Percentiles rank a stretch among this genome's conserved stretches.
phyloP scores from a whole-genome alignment of 1,139 yeast species.

The Kurtzmaniella quercitrusa region DNA sequence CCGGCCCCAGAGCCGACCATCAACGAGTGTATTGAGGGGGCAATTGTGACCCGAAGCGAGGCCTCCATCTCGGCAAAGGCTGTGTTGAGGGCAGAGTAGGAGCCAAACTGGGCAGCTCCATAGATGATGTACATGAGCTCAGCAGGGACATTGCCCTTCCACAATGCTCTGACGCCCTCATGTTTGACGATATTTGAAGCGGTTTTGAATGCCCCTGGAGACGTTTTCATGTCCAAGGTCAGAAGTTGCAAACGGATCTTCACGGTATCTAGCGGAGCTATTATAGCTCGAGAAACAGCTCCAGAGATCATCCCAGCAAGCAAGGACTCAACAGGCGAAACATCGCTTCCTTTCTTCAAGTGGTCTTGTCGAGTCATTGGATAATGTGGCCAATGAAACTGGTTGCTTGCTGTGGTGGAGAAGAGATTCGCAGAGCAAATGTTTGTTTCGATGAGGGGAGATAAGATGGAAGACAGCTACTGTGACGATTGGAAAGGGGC shows the following conservation, averaged over 20 bases:
- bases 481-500: too few relatives aligned
- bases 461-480: too few relatives aligned
- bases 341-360: constrained; percentile 47
- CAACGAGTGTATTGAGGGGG: constrained; percentile 45
- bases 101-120: constrained; percentile 80
- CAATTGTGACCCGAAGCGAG: constrained; percentile 6
- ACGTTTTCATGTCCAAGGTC: constrained; percentile 7
- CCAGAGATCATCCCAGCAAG: constrained; percentile 64
- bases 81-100: constrained; percentile 56
- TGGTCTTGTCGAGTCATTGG: constrained; percentile 36
- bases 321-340: constrained; percentile 39
- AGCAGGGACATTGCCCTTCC: constrained; percentile 97
- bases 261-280: constrained; percentile 87
- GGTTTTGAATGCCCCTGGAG: constrained; percentile 14
- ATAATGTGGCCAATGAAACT: not conserved
- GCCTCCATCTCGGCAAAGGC: constrained; percentile 28
- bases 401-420: too few relatives aligned
- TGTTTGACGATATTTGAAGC: constrained; percentile 21
- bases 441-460: too few relatives aligned
- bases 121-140: constrained; percentile 78
- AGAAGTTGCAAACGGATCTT: constrained; percentile 79
- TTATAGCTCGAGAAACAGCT: constrained; percentile 44
- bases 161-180: constrained; percentile 51
- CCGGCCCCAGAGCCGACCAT: constrained; percentile 80
- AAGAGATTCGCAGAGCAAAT: too few relatives aligned